These are phyloP conservation scores for Quercus dentata DNA, from an alignment of 306 rosid genomes.

Conservation along the genomic window DNA sequence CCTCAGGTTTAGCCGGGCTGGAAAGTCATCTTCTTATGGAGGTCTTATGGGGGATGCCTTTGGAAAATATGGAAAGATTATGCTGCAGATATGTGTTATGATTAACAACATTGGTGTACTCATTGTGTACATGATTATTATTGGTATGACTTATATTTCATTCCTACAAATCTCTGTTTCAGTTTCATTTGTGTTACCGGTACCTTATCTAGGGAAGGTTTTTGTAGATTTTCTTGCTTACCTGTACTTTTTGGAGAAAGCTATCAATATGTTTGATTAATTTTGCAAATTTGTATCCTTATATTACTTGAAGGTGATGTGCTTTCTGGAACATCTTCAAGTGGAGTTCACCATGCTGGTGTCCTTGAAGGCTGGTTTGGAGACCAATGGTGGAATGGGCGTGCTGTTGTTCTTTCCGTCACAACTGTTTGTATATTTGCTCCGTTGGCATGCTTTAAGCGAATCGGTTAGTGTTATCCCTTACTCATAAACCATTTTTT, in stretches of 20 bases:
- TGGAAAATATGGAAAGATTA: conserved; percentile 64
- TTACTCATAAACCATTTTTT: neutral
- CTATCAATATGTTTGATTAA: conserved; percentile 23
- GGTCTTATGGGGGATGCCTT: conserved; percentile 67
- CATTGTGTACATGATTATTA: conserved; percentile 80
- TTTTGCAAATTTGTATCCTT: conserved; percentile 19
- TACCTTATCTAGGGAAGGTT: neutral
- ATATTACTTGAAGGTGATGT: conserved; percentile 65
- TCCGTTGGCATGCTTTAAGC: conserved; percentile 72
- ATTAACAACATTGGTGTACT: conserved; percentile 70
- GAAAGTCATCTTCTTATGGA: conserved; percentile 67
- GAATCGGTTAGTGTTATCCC: conserved; percentile 56
- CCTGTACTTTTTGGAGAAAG: neutral
- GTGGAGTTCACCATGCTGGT: conserved; percentile 70
- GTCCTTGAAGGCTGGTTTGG: conserved; percentile 95
- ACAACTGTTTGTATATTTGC: conserved; percentile 58
- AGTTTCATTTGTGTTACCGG: neutral
- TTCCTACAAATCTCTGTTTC: neutral
- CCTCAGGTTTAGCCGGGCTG: conserved; percentile 64
- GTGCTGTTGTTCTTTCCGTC: conserved; percentile 49
- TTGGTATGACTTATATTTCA: conserved; percentile 44
- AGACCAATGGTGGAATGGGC: conserved; percentile 79
- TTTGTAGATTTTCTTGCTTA: neutral
- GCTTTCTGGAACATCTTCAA: conserved; percentile 82
- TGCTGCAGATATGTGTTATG: conserved; percentile 55